Evolutionary conservation across 768 basidiomycete genomes (phyloP), one percentile per base, ranked within the genome.

Genomic region (Boletus subparvulus): DNA sequence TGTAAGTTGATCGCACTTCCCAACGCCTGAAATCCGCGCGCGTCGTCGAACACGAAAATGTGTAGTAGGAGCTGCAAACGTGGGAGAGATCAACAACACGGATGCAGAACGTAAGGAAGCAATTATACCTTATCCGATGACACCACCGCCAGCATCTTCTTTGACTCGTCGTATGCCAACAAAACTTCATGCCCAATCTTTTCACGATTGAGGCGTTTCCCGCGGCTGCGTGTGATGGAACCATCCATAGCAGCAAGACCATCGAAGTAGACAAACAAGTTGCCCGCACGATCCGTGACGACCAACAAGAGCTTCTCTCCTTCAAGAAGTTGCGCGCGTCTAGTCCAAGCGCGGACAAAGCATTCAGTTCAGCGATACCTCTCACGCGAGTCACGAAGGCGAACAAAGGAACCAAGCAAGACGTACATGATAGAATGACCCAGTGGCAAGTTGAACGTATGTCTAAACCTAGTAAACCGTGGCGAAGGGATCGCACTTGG

Each of bases 81-180:
- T 11, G 3, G 28, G 36, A 26, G 36, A 26, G 3, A 0, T 43
- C 11, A 47, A 19, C 3, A 47, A 5, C 1, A 26, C 6, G 1
- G 13, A 1, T 13, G 0, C 0, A 2, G 8, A 0, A 47, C 24
- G 6, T n/a, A 36, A 26, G 30, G 3, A 12, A 41, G 48, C 0
- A 44, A 53, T 21, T 21, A 3, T 21, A 77, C 82, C 72, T 78
- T 82, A 6, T 69, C 70, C 0, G 73, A 63, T 6, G 76, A 70
- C 52, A 81, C 78, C 0, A 84, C 55, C 0, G 77, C 76, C 19
- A 86, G 61, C 66, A 80, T 75, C 3, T 78, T 75, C 58, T 76
- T 81, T 11, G 71, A 65, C 60, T 85, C 83, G 45, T 86, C 82
- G 55, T 77, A 83, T 0, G 83, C 74, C 5, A 84, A 50, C 9